Conservation (phyloP, 2,329 filamentous ascomycete genomes). For the Colletotrichum spaethianum region DNA sequence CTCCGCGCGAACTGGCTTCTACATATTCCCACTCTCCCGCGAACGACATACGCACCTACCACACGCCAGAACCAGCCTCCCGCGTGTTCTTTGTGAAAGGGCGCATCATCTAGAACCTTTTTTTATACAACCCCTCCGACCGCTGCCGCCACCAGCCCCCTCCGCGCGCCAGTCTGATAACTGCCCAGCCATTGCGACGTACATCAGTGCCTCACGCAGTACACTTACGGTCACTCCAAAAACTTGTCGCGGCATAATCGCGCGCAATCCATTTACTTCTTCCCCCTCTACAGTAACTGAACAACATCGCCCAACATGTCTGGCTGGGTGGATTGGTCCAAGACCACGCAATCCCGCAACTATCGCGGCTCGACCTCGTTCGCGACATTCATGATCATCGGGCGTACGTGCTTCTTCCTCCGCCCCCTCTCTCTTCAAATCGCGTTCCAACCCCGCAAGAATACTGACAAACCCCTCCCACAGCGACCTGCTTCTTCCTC, state of each 20-base stretch:
- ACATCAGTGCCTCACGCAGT: neutral
- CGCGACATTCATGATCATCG: conserved; percentile 96
- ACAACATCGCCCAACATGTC: conserved; percentile 25
- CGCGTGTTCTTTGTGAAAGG: conserved; percentile 13
- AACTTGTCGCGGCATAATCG: neutral
- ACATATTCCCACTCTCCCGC: neutral
- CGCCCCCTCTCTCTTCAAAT: conserved; percentile 20
- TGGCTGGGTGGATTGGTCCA: conserved; percentile 64
- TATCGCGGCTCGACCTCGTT: conserved; percentile 80
- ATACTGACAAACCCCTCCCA: conserved; percentile 17
- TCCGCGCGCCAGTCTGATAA: neutral
- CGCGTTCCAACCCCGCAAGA: neutral
- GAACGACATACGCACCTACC: conserved; percentile 12
- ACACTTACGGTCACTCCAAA: neutral
- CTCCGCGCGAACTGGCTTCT: neutral
- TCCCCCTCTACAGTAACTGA: neutral
- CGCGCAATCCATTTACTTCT: neutral
- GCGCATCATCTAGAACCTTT: neutral
- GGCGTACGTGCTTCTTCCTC: conserved; percentile 74
- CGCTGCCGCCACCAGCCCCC: neutral
- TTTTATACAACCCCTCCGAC: conserved; percentile 7
- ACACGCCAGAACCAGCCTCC: conserved; percentile 24
- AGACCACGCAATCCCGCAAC: conserved; percentile 70
- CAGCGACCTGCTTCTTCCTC: conserved; percentile 96
- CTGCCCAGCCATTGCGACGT: neutral